These are phyloP conservation scores for Scenedesmus sp. DNA, from an alignment of 163 green algal species.

Conservation along the genomic window DNA sequence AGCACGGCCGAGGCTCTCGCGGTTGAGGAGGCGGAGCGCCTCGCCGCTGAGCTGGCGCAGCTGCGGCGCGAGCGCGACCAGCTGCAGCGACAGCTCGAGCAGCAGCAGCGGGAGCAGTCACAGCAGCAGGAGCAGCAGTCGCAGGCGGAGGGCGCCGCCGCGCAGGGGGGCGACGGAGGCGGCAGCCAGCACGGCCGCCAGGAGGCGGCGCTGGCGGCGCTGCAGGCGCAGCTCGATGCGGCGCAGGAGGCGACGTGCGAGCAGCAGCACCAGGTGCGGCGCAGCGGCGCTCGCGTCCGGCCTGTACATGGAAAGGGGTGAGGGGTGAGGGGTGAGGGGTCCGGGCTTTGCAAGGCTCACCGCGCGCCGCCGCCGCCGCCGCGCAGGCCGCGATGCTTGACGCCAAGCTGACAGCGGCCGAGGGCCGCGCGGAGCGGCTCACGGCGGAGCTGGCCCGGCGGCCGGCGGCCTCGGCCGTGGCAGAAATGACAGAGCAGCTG, in stretches of 20 bases:
- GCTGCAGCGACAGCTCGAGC: slow-evolving; percentile 26
- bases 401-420: slow-evolving; percentile 30
- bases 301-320: too few species aligned
- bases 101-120: slow-evolving; percentile 5
- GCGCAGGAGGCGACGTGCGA: slow-evolving; percentile 11
- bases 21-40: slow-evolving; percentile 30
- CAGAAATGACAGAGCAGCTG: slow-evolving; percentile 36
- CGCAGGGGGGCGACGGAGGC: neutral
- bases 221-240: slow-evolving; percentile 1
- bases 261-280: slow-evolving; percentile 25
- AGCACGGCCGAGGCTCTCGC: slow-evolving; percentile 36
- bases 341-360: too few species aligned
- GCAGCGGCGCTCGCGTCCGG: too few species aligned
- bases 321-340: too few species aligned
- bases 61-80: neutral
- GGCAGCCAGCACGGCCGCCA: neutral
- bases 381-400: slow-evolving; percentile 21
- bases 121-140: neutral
- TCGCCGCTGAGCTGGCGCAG: slow-evolving; percentile 13
- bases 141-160: neutral
- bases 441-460: slow-evolving; percentile 17
- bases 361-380: too few species aligned
- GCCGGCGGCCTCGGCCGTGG: slow-evolving; percentile 13
- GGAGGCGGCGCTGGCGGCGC: slow-evolving; percentile 5
- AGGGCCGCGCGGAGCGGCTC: slow-evolving; percentile 11